phyloP scores from a whole-genome alignment of 2,329 filamentous ascomycete genomes.

The Fusarium camptoceras region DNA sequence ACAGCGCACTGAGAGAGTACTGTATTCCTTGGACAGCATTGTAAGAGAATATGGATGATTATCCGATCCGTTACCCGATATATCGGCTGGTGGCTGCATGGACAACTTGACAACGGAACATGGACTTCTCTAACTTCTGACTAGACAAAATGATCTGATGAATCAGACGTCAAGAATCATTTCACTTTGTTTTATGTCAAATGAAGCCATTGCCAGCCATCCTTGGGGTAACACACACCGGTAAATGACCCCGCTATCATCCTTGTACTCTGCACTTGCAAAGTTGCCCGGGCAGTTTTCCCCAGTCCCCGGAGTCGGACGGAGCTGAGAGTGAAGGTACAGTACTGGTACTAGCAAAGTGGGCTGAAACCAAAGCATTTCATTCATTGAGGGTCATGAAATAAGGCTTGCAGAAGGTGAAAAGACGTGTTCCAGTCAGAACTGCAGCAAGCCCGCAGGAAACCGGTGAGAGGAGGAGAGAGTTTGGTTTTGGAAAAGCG shows the following conservation, averaged over 20 bases:
- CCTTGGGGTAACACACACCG: conserved; percentile 12
- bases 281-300: conserved; percentile 19
- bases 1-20: conserved; percentile 5
- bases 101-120: conserved; percentile 11
- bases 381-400: not conserved
- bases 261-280: conserved; percentile 19
- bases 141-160: conserved; percentile 34
- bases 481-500: not conserved
- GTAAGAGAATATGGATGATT: conserved; percentile 21
- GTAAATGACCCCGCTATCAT: conserved; percentile 19
- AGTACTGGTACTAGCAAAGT: not conserved
- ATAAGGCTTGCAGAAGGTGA: conserved; percentile 3
- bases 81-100: conserved; percentile 19
- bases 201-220: conserved; percentile 33
- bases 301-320: conserved; percentile 41
- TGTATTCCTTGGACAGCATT: not conserved
- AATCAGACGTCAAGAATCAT: conserved; percentile 24
- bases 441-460: conserved; percentile 23
- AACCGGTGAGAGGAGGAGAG: conserved; percentile 15
- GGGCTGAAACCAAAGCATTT: conserved; percentile 21
- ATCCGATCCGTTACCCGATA: conserved; percentile 36
- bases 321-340: conserved; percentile 33
- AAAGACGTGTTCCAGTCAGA: conserved; percentile 14
- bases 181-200: conserved; percentile 8
- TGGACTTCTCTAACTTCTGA: conserved; percentile 2